Percentiles rank a stretch among this genome's conserved stretches.
Conservation (phyloP, 2,329 filamentous ascomycete species). For the Knufia fluminis region DNA sequence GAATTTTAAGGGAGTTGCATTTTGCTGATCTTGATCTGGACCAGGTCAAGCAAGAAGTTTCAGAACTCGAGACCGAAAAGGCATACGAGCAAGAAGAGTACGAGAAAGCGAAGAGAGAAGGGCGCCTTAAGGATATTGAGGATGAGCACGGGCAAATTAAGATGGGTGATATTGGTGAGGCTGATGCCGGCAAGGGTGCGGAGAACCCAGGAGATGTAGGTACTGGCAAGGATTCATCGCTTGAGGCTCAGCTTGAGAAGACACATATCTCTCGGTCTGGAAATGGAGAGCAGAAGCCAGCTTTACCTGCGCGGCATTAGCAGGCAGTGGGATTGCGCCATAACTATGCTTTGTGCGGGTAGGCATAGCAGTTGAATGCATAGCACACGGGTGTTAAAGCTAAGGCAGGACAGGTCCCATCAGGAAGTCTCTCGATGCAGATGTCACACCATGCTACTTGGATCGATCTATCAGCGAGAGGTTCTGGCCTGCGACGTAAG, state of each 20-base stretch:
- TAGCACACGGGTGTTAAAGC: too few species aligned
- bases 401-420: too few species aligned
- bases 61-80: slow-evolving; percentile 32
- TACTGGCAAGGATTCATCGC: neutral
- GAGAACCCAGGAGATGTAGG: neutral
- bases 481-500: too few species aligned
- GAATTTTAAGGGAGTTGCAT: slow-evolving; percentile 43
- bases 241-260: neutral
- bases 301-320: too few species aligned
- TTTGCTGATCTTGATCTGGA: slow-evolving; percentile 43
- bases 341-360: too few species aligned
- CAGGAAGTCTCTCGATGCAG: too few species aligned
- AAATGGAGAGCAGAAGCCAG: neutral
- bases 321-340: too few species aligned
- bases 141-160: slow-evolving; percentile 24
- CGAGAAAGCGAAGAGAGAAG: slow-evolving; percentile 22
- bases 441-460: too few species aligned
- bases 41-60: slow-evolving; percentile 38
- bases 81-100: slow-evolving; percentile 30
- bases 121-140: slow-evolving; percentile 24
- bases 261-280: neutral
- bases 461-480: too few species aligned
- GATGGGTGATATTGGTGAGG: neutral
- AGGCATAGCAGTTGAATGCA: too few species aligned
- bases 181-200: neutral